Conservation (phyloP, 1,284 basidiomycete genomes). For the Boletus mariae region DNA sequence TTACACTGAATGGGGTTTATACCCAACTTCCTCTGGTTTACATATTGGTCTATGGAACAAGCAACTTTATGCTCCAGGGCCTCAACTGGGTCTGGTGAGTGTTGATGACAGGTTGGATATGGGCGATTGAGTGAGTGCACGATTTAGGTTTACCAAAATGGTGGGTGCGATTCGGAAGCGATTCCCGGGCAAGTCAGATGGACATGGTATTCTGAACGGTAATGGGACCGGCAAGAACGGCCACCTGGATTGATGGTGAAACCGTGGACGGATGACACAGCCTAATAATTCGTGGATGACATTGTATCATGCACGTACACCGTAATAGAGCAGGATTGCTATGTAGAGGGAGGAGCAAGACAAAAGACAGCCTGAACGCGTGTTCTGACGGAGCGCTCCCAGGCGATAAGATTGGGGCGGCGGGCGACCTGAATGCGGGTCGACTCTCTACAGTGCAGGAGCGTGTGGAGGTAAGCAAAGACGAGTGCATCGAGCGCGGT, state of each 20-base stretch:
- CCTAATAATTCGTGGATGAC: not conserved
- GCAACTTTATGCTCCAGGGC: slow-evolving; percentile 58
- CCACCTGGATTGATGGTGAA: slow-evolving; percentile 13
- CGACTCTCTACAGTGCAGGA: slow-evolving; percentile 50
- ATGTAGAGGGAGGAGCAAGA: slow-evolving; percentile 6
- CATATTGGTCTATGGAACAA: slow-evolving; percentile 46
- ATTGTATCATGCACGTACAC: slow-evolving; percentile 11
- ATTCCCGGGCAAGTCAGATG: slow-evolving; percentile 33
- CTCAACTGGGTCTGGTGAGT: slow-evolving; percentile 72
- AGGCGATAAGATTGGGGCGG: slow-evolving; percentile 69
- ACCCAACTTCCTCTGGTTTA: slow-evolving; percentile 47
- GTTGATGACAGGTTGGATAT: not conserved
- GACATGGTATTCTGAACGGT: slow-evolving; percentile 12
- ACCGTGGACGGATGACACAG: not conserved
- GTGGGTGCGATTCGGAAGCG: slow-evolving; percentile 54
- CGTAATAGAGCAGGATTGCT: slow-evolving; percentile 17
- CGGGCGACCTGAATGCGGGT: slow-evolving; percentile 61
- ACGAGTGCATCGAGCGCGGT: slow-evolving; percentile 74
- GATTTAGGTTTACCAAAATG: slow-evolving; percentile 64
- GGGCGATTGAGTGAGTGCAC: slow-evolving; percentile 1
- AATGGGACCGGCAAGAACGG: slow-evolving; percentile 17
- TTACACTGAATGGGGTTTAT: slow-evolving; percentile 48
- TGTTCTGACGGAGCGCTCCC: slow-evolving; percentile 67
- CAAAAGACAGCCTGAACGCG: slow-evolving; percentile 54
- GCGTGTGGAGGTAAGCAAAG: slow-evolving; percentile 72